Evolutionary conservation across 495 filamentous ascomycete species (phyloP).

Genomic region (Aspergillus steynii): DNA sequence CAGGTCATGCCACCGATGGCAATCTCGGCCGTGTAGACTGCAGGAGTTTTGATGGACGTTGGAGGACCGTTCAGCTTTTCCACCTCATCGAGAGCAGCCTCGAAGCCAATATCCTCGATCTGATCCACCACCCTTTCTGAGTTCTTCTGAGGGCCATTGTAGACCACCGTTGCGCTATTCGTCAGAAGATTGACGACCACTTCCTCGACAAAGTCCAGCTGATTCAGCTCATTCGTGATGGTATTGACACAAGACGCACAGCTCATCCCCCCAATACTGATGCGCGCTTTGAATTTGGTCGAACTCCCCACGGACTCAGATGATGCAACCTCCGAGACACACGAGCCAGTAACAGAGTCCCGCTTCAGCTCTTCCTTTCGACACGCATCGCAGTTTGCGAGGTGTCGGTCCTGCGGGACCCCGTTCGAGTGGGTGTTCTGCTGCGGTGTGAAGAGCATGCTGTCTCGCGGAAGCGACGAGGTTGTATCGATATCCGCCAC

Average conservation of each 20-base stretch:
- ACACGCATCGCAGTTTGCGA: conserved; percentile 54
- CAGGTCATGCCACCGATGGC: conserved; percentile 87
- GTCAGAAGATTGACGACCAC: conserved; percentile 60
- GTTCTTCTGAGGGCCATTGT: conserved; percentile 42
- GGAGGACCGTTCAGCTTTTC: conserved; percentile 28
- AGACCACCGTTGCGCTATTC: conserved; percentile 54
- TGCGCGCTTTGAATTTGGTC: conserved; percentile 40
- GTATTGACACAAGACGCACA: conserved; percentile 61
- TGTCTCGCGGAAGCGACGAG: conserved; percentile 32
- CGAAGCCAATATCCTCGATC: conserved; percentile 59
- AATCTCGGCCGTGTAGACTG: conserved; percentile 55
- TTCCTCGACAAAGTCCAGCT: conserved; percentile 52
- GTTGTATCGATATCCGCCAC: conserved; percentile 38
- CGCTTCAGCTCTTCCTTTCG: conserved; percentile 25
- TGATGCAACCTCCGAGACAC: neutral
- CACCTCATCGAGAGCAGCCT: conserved; percentile 50
- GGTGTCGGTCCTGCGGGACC: conserved; percentile 28
- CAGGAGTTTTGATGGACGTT: neutral
- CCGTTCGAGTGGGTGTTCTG: conserved; percentile 21
- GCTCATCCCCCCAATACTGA: conserved; percentile 66
- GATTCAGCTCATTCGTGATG: conserved; percentile 51
- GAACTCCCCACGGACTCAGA: conserved; percentile 1
- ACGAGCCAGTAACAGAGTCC: neutral
- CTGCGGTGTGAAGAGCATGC: conserved; percentile 25
- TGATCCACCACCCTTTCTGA: conserved; percentile 44